Base-by-base conservation (phyloP, 2,329 filamentous ascomycete species). In the Xylaria sp. region DNA sequence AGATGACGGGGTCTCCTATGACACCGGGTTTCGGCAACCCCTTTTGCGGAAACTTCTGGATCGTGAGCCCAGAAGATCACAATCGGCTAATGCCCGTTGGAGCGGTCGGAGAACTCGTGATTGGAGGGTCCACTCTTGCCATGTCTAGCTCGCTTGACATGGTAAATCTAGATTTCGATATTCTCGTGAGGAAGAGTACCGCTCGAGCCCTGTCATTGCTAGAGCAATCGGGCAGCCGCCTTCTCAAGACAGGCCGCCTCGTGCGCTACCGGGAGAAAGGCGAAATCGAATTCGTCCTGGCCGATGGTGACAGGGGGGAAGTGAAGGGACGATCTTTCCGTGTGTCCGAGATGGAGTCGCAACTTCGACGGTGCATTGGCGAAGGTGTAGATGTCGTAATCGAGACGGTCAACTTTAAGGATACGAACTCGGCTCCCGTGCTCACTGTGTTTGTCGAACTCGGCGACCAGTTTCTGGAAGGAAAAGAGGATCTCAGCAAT, bases 51-150 rank as follows among this genome's bases (percentile, higher is more conserved):
- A 82, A 81, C 10, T 85, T 86, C 58, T 84, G 85, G 81, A 81
- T 88, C 16, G 83, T 87, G n/a, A 85, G 85, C 58, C 82, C 84
- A 0, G 82, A 87, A 3, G 83, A 88, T 62, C 81, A 82, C 35
- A 82, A 82, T 69, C 83, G 82, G 40, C 80, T 86, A 44, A 82
- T 86, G 79, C 86, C 86, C 0, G 77, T 87, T 13, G 88, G 88
- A 1, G 82, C 84, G 0, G 79, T 87, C 0, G 87, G 87, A 0
- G 88, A 91, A 73, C 79, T 91, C 1, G 82, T 90, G 3, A 85
- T 91, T 40, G 87, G 90, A 72, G 87, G 88, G 0, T 85, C 86
- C 0, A 86, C 81, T 0, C 74, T 85, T 6, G 82, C 81, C 2
- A 80, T 82, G 68, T 78, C 81, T 0, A 81, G 82, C 68, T 78